These are phyloP conservation scores for Serendipita vermifera DNA, from an alignment of 768 basidiomycete species.

Conservation along the genomic window DNA sequence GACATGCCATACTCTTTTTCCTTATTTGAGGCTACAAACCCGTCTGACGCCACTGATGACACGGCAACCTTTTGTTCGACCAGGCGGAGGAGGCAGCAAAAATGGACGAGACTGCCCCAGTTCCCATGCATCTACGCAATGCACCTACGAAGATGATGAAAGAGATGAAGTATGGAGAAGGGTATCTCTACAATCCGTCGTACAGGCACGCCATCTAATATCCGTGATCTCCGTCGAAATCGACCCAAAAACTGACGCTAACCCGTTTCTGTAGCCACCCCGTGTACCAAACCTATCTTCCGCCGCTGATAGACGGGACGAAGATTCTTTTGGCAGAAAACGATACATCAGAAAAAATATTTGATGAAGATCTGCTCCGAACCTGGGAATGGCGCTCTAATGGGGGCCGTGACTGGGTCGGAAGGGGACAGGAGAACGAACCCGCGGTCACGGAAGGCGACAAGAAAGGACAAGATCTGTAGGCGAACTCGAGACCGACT, in stretches of 20 bases:
- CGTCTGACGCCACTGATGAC: background rate
- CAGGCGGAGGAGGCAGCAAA: slow-evolving; percentile 50
- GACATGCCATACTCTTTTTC: slow-evolving; percentile 19
- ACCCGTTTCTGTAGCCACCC: slow-evolving; percentile 37
- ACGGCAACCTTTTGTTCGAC: slow-evolving; percentile 30
- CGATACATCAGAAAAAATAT: slow-evolving; percentile 35
- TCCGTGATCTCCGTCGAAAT: background rate
- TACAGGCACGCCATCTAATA: slow-evolving; percentile 31
- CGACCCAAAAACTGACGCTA: background rate
- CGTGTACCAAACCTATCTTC: slow-evolving; percentile 50
- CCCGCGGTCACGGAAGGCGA: slow-evolving; percentile 12
- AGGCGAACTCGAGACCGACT: background rate
- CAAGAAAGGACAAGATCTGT: background rate
- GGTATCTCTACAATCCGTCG: slow-evolving; percentile 50
- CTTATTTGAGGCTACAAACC: background rate
- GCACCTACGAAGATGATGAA: slow-evolving; percentile 63
- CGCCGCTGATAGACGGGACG: slow-evolving; percentile 32
- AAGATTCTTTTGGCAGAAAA: slow-evolving; percentile 33
- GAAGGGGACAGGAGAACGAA: background rate
- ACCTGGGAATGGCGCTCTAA: slow-evolving; percentile 45
- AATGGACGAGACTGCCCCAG: slow-evolving; percentile 38
- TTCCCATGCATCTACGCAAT: slow-evolving; percentile 64
- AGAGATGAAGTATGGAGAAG: slow-evolving; percentile 50
- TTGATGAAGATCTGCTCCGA: slow-evolving; percentile 46
- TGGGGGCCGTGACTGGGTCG: slow-evolving; percentile 36